Evolutionary conservation across 805 yeast species (phyloP), one percentile per base, ranked within the genome.

Genomic region (Ogataea dorogensis): DNA sequence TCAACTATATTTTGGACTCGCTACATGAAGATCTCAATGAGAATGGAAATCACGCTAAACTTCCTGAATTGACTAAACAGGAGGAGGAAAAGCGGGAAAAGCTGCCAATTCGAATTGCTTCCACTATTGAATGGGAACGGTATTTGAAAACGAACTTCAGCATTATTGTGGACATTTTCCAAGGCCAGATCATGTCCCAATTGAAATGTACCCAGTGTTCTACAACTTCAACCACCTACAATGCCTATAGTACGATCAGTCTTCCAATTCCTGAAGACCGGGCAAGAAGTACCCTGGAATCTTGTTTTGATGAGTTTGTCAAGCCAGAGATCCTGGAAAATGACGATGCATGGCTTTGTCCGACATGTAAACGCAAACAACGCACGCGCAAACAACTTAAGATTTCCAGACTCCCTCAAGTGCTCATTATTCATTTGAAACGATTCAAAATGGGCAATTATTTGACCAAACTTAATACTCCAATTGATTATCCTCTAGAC

Each of bases 101-200:
- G 17, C 60, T 86, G 51, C 83, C 94, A 0, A 70, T 87, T 2
- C 69, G 96, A 39, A 67, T 84, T 17, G 96, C 95, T 0, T 80
- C 95, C 0, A 75, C 93, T 0, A 76, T 87, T 32, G 96, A 89
- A 56, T 89, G 98, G 98, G 95, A 86, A 52, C 66, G 94, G 39
- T 87, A 87, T 55, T 64, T 86, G 37, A 79, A 78, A 40, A 73
- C 85, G 14, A 87, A 89, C 54, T 79, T 81, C 46, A 86, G 96
- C 24, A 70, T 81, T 1, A 72, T 89, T 16, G 93, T 85, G 2
- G 89, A 85, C 47, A 71, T 77, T 33, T 86, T 86, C 56, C 95
- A 86, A 55, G 98, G 97, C 1, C 97, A 89, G 59, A 84, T 81
- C 51, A 71, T 83, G 31, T 84, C 94, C n/a, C 80, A 76, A 36